These are phyloP conservation scores for Sindora glabra DNA, from an alignment of 306 rosid species.

Conservation along the genomic window DNA sequence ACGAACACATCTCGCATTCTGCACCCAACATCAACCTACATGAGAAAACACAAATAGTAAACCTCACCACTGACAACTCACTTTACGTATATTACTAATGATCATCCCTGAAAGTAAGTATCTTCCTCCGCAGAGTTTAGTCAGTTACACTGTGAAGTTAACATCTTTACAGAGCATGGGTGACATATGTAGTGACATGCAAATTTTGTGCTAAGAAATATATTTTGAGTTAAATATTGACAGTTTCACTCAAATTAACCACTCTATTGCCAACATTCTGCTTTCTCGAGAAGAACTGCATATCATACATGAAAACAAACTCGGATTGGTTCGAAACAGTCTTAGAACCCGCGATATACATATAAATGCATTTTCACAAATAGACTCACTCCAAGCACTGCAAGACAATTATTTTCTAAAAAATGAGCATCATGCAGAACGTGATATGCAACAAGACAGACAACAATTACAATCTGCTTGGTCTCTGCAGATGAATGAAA, in stretches of 20 bases:
- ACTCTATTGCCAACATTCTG: background rate
- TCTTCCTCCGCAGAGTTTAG: background rate
- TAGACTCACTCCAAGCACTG: background rate
- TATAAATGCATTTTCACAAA: background rate
- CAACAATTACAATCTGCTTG: constrained; percentile 66
- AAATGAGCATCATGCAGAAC: background rate
- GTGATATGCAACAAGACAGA: background rate
- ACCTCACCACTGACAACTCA: constrained; percentile 43
- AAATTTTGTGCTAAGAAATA: too few relatives aligned
- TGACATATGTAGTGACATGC: too few relatives aligned
- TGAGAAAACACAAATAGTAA: constrained; percentile 57
- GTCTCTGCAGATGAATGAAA: constrained; percentile 46
- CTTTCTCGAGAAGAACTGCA: background rate
- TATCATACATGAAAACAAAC: background rate
- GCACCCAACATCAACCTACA: constrained; percentile 70
- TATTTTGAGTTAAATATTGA: too few relatives aligned
- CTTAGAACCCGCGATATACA: background rate
- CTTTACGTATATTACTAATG: constrained; percentile 12
- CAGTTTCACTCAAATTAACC: too few relatives aligned
- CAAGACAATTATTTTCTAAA: too few relatives aligned
- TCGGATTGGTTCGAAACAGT: too few relatives aligned
- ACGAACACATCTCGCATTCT: constrained; percentile 84
- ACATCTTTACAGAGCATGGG: background rate
- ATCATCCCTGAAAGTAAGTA: background rate
- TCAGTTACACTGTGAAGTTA: background rate